Evolutionary conservation across 225 moss, liverwort and hornwort genomes (phyloP).

Genomic region (Marchantia polymorpha): DNA sequence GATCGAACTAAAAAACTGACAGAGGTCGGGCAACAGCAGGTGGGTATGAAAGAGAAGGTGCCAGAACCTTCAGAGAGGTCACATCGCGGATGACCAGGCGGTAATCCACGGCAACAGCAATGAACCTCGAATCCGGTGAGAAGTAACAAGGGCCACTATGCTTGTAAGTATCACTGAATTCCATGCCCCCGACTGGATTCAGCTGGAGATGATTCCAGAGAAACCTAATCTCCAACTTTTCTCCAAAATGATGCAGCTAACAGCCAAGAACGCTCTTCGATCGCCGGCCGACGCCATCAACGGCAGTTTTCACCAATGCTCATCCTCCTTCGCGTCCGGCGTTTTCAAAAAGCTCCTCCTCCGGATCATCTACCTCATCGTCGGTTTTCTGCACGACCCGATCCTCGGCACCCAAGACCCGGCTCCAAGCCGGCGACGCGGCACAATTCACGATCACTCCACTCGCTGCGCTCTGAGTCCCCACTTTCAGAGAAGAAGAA

Average conservation of each 20-base stretch:
- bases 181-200: constrained; percentile 46
- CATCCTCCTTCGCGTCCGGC: background rate
- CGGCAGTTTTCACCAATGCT: background rate
- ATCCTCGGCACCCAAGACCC: background rate
- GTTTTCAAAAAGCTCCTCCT: background rate
- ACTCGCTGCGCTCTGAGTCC: too few species aligned
- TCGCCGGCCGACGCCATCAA: constrained; percentile 12
- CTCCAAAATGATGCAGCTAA: background rate
- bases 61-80: constrained; percentile 60
- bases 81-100: constrained; percentile 86
- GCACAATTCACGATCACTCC: background rate
- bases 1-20: background rate
- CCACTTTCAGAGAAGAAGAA: too few species aligned
- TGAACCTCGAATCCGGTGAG: constrained; percentile 71
- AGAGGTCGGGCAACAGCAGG: background rate
- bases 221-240: constrained; percentile 4
- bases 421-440: background rate
- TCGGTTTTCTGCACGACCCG: background rate
- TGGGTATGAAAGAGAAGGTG: background rate
- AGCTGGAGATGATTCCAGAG: background rate
- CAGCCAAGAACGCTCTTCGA: constrained; percentile 11
- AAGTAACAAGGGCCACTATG: constrained; percentile 77
- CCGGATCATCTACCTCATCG: background rate
- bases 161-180: constrained; percentile 97
- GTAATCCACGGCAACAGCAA: constrained; percentile 82